Percentiles rank a stretch among this genome's conserved stretches.
Conservation (phyloP, 371 early-diverging fungal species). For the Zopfochytrium polystomum region DNA sequence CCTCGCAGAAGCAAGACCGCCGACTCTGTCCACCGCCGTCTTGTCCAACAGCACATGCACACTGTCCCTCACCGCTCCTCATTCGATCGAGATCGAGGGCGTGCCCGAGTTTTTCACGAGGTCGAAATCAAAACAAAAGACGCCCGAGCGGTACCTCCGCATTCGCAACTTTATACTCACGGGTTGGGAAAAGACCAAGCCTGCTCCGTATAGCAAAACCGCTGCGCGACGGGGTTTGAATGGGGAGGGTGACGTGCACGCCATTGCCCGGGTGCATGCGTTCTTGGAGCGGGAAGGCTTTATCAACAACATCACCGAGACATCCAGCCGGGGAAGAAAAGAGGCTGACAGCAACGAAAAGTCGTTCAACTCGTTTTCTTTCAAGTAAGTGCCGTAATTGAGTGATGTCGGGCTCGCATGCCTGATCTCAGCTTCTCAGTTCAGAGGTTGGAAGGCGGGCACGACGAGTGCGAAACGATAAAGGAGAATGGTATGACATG, state of each 20-base stretch:
- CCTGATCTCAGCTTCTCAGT: slow-evolving; percentile 35
- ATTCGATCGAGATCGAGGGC: slow-evolving; percentile 20
- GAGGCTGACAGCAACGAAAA: slow-evolving; percentile 33
- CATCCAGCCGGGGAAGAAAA: no score
- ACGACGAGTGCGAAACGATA: slow-evolving; percentile 60
- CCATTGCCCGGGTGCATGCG: slow-evolving; percentile 81
- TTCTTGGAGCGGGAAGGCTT: slow-evolving; percentile 77
- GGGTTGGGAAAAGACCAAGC: slow-evolving; percentile 58
- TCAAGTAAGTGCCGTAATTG: slow-evolving; percentile 16
- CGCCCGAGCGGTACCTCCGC: slow-evolving; percentile 74
- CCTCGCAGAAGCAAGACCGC: no score
- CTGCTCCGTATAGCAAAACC: slow-evolving; percentile 72
- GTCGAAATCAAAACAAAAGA: slow-evolving; percentile 7
- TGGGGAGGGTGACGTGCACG: slow-evolving; percentile 86
- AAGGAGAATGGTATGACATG: slow-evolving; percentile 61
- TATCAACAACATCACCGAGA: slow-evolving; percentile 71
- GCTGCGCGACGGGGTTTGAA: slow-evolving; percentile 64
- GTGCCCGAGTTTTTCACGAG: slow-evolving; percentile 26
- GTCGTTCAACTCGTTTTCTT: not conserved
- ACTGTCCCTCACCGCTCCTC: slow-evolving; percentile 5
- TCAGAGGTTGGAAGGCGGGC: slow-evolving; percentile 43
- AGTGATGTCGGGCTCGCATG: slow-evolving; percentile 16
- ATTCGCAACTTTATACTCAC: slow-evolving; percentile 82
- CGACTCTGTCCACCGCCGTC: not conserved
- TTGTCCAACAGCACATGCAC: not conserved